A percentile compares a stretch with the other conserved stretches of the same genome.
phyloP scores from a whole-genome alignment of 2,329 filamentous ascomycete genomes.

The Malbranchea zuffiana region DNA sequence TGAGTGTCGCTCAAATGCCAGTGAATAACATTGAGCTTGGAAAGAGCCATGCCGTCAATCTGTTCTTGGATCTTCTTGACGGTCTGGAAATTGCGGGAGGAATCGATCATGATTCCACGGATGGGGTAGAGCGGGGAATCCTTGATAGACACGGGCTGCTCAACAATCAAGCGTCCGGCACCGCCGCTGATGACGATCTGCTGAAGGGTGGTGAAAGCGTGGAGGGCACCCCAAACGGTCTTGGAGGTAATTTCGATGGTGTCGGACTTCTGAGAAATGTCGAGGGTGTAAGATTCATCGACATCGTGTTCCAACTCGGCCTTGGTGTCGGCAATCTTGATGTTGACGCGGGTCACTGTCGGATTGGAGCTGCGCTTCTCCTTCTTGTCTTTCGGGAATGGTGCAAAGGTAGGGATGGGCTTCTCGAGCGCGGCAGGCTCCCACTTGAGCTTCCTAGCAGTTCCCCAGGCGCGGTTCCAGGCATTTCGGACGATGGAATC shows the following conservation, averaged over 20 bases:
- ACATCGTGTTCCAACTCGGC: constrained; percentile 46
- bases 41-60: constrained; percentile 44
- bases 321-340: constrained; percentile 37
- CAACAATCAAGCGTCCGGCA: constrained; percentile 37
- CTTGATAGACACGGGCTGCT: constrained; percentile 43
- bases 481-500: constrained; percentile 35
- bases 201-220: constrained; percentile 48
- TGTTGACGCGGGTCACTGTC: constrained; percentile 34
- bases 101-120: constrained; percentile 47
- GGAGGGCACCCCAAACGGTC: constrained; percentile 45
- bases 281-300: constrained; percentile 46
- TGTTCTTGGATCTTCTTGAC: constrained; percentile 44
- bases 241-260: constrained; percentile 38
- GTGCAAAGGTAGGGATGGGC: constrained; percentile 40
- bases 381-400: constrained; percentile 38
- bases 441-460: constrained; percentile 44
- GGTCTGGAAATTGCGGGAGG: constrained; percentile 45
- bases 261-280: constrained; percentile 31
- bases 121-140: constrained; percentile 44
- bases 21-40: constrained; percentile 48
- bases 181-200: constrained; percentile 44
- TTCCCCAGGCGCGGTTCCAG: constrained; percentile 41
- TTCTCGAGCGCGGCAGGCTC: constrained; percentile 43
- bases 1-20: constrained; percentile 48
- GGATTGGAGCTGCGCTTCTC: constrained; percentile 22